Evolutionary conservation across 192 early-diverging fungal species (phyloP), one percentile per base, ranked within the genome.

Genomic region (Irineochytrium annulatum): DNA sequence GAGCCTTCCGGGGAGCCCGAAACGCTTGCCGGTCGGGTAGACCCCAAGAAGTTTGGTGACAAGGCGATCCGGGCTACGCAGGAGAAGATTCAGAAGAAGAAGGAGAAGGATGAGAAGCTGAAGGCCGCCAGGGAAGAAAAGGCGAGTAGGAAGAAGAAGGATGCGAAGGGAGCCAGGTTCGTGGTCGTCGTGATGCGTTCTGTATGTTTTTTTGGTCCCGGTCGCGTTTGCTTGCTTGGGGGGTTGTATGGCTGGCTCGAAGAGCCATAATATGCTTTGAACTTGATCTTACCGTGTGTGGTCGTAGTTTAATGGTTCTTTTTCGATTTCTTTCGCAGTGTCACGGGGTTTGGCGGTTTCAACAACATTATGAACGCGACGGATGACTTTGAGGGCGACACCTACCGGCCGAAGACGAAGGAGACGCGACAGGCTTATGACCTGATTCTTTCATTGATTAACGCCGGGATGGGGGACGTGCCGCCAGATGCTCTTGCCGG

Each of bases 1-100:
- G 93, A 98, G 63, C 92, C 93, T 17, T 92, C 89, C 32, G 95
- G 94, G n/a, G 95, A 98, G 62, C 84, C 91, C 37, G 95, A 95
- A 72, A 85, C 92, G 3, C 77, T 99, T 20, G 88, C 82, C 75
- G 95, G 94, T 29, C 78, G 84, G 34, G 87, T 99, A 16, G 83
- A 91, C 71, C 74, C 83, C 1, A 87, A 86, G 60, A 79, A 88
- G 30, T 91, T 99, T 77, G 97, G 97, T 54, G 77, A 81, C 53
- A 74, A 85, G 13, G 91, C 90, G 1, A 72, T 80, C 13, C 78
- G 86, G 58, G 86, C 87, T 33, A 70, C 79, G 34, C 77, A 86
- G 16, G 81, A 87, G 55, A 76, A 87, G 67, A 61, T 69, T 14
- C 79, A 79, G 41, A 74, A 82, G 56, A 77, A 77, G 33, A 74